Conservation (phyloP, 768 basidiomycete species). For the Tulasnella sp. region DNA sequence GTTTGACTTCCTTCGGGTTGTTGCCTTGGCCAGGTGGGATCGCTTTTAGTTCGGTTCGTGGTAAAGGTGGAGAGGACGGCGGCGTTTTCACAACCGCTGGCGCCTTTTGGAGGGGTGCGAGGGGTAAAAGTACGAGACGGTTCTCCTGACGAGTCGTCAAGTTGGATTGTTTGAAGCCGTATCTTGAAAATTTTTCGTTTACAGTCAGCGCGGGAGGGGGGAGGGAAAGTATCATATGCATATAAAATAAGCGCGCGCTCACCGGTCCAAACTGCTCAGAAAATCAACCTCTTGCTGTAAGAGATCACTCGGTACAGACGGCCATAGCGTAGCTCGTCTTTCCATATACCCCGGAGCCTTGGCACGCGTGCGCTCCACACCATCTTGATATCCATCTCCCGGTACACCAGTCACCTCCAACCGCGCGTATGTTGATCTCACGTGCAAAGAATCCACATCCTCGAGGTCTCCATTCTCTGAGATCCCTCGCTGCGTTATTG, state of each 20-base stretch:
- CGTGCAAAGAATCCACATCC: constrained; percentile 71
- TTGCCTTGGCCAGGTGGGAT: constrained; percentile 37
- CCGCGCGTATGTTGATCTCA: constrained; percentile 78
- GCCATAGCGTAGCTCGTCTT: constrained; percentile 32
- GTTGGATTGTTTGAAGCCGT: constrained; percentile 77
- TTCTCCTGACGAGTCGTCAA: constrained; percentile 51
- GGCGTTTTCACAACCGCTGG: constrained; percentile 31
- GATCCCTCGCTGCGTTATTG: background rate
- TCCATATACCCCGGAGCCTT: constrained; percentile 38
- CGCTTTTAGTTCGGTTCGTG: constrained; percentile 31
- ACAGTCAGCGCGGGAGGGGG: background rate
- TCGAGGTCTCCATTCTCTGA: constrained; percentile 33
- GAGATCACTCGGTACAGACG: constrained; percentile 42
- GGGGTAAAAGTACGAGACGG: constrained; percentile 61
- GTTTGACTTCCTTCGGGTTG: constrained; percentile 45
- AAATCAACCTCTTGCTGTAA: constrained; percentile 61
- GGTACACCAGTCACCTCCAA: constrained; percentile 81
- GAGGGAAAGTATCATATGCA: constrained; percentile 9
- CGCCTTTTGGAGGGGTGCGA: constrained; percentile 50
- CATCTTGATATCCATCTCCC: constrained; percentile 91
- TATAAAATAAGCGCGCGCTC: constrained; percentile 27
- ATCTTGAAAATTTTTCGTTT: constrained; percentile 36
- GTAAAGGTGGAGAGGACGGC: constrained; percentile 33
- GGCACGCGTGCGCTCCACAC: constrained; percentile 84
- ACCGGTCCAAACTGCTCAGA: constrained; percentile 79